A percentile compares a stretch with the other conserved stretches of the same genome.
Conservation (phyloP, 2,329 filamentous ascomycete genomes). For the Coniochaeta hoffmannii region DNA sequence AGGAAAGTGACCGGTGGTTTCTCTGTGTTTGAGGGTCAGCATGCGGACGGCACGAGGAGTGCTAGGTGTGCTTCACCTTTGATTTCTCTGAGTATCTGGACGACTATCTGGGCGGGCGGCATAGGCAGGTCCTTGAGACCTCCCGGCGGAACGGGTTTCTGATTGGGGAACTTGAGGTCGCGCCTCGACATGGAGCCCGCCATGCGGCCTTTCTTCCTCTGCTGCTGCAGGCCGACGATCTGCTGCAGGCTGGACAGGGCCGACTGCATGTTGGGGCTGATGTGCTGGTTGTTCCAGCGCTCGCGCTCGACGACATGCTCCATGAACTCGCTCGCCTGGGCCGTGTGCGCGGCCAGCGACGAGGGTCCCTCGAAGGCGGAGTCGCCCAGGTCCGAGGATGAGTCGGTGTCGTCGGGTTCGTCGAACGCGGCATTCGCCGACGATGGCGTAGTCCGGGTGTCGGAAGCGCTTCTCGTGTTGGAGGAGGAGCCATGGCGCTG, state of each 20-base stretch:
- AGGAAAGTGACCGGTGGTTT: conserved; percentile 41
- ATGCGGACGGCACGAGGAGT: not conserved
- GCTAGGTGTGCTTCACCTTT: conserved; percentile 27
- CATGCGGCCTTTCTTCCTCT: conserved; percentile 16
- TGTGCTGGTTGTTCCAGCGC: conserved; percentile 35
- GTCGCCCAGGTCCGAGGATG: not conserved
- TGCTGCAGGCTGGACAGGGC: conserved; percentile 44
- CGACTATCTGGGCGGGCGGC: conserved; percentile 44
- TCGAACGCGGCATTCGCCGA: not conserved
- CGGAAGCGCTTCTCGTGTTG: too few relatives aligned
- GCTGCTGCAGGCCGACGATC: conserved; percentile 43
- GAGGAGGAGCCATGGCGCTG: not conserved
- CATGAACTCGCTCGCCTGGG: not conserved
- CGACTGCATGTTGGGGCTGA: conserved; percentile 43
- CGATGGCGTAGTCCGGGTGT: not conserved
- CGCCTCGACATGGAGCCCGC: conserved; percentile 19
- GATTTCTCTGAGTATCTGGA: conserved; percentile 38
- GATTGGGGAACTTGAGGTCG: conserved; percentile 37
- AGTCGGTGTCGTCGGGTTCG: not conserved
- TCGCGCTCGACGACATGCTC: conserved; percentile 42
- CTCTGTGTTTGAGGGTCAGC: conserved; percentile 19
- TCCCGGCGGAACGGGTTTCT: conserved; percentile 36
- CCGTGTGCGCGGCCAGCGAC: not conserved
- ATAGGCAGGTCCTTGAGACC: conserved; percentile 44
- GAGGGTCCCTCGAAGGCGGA: not conserved